Evolutionary conservation across 345 rosid species (phyloP).

Genomic region (Citrus unshiu): DNA sequence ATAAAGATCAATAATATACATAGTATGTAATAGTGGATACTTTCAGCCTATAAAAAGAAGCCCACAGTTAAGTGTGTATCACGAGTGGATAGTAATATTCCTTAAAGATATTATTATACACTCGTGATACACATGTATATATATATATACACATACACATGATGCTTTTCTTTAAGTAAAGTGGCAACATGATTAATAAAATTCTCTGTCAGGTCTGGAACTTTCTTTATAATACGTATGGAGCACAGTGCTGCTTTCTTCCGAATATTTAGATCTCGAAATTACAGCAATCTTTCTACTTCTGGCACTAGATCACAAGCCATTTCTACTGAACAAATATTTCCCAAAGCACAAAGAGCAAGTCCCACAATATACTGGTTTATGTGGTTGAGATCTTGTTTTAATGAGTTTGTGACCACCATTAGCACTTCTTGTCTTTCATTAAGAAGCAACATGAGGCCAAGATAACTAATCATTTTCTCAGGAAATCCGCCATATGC

Average conservation of each 20-base stretch:
- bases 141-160: constrained; percentile 18
- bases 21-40: no score
- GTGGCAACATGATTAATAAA: constrained; percentile 83
- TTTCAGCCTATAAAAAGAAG: no score
- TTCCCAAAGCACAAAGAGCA: constrained; percentile 99
- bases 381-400: constrained; percentile 95
- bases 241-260: constrained; percentile 98
- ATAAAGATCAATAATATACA: no score
- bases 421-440: constrained; percentile 98
- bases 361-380: constrained; percentile 97
- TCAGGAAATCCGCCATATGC: constrained; percentile 95
- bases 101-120: no score
- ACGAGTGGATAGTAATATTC: no score
- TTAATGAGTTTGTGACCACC: constrained; percentile 97
- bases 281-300: constrained; percentile 91
- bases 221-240: constrained; percentile 88
- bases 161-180: constrained; percentile 95
- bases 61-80: no score
- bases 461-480: constrained; percentile 97
- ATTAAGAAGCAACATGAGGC: constrained; percentile 95
- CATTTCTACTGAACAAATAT: constrained; percentile 97
- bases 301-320: constrained; percentile 99
- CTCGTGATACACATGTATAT: no score
- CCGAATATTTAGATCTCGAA: constrained; percentile 96
- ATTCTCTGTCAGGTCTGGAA: constrained; percentile 95